These are phyloP conservation scores for Pichia kluyveri DNA, from an alignment of 805 yeast species.

Conservation along the genomic window DNA sequence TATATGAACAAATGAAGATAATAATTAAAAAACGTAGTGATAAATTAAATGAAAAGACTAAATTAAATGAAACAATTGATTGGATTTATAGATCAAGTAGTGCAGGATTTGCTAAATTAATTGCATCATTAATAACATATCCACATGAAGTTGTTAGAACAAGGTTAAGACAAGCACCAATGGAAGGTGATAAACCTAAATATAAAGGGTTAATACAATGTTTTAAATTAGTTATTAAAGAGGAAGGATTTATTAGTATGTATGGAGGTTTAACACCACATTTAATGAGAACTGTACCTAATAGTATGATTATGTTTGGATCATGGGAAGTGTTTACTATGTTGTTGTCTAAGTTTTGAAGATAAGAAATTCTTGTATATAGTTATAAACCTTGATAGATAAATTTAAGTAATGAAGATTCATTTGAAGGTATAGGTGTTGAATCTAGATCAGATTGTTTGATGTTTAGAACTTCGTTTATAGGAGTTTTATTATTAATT, in stretches of 20 bases:
- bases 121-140: slow-evolving; percentile 86
- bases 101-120: slow-evolving; percentile 92
- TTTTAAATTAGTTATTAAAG: slow-evolving; percentile 74
- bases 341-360: slow-evolving; percentile 32
- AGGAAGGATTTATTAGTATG: slow-evolving; percentile 89
- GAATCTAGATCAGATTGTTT: not conserved
- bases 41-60: slow-evolving; percentile 31
- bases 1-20: slow-evolving; percentile 88
- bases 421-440: not conserved
- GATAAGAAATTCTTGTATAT: not conserved
- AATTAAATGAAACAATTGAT: slow-evolving; percentile 60
- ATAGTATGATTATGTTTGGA: slow-evolving; percentile 97
- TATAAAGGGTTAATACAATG: slow-evolving; percentile 87
- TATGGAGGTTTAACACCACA: slow-evolving; percentile 98
- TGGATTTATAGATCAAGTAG: slow-evolving; percentile 97
- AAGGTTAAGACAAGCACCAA: slow-evolving; percentile 89
- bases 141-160: slow-evolving; percentile 98
- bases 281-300: slow-evolving; percentile 92
- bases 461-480: slow-evolving; percentile 12
- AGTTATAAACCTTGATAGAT: slow-evolving; percentile 36
- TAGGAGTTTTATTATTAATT: slow-evolving; percentile 20
- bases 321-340: slow-evolving; percentile 87
- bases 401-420: slow-evolving; percentile 33
- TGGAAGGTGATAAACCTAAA: slow-evolving; percentile 58
- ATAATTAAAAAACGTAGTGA: slow-evolving; percentile 47